Conservation (phyloP, 768 basidiomycete species). For the Boletus patriciae region DNA sequence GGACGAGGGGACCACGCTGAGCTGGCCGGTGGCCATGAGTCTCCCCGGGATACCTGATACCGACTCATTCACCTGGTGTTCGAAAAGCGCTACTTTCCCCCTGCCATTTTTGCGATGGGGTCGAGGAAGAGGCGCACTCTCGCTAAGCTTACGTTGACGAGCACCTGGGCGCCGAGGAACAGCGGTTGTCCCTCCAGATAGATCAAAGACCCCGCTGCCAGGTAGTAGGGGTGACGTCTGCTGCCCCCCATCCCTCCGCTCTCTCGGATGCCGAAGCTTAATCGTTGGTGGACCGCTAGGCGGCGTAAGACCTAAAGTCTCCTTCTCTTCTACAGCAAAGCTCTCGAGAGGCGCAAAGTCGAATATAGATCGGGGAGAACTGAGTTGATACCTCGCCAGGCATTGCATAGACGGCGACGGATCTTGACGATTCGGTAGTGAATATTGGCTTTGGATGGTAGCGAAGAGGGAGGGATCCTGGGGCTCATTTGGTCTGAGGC, state of each 20-base stretch:
- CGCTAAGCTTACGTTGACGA: slow-evolving; percentile 85
- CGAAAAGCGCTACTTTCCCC: slow-evolving; percentile 92
- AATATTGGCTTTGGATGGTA: slow-evolving; percentile 17
- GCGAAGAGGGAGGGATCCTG: slow-evolving; percentile 53
- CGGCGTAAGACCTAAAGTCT: slow-evolving; percentile 56
- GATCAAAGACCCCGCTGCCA: slow-evolving; percentile 8
- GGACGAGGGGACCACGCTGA: slow-evolving; percentile 42
- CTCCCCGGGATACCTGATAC: slow-evolving; percentile 48
- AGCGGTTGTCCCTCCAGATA: slow-evolving; percentile 9
- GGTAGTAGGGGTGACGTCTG: neutral
- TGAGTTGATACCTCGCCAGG: slow-evolving; percentile 70
- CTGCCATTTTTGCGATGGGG: slow-evolving; percentile 56
- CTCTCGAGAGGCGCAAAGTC: slow-evolving; percentile 77
- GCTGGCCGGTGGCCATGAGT: slow-evolving; percentile 29
- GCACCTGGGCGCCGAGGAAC: slow-evolving; percentile 32
- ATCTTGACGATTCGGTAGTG: slow-evolving; percentile 30
- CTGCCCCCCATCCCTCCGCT: slow-evolving; percentile 8
- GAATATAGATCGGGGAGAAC: slow-evolving; percentile 56
- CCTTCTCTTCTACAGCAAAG: slow-evolving; percentile 71
- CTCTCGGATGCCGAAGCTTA: slow-evolving; percentile 13
- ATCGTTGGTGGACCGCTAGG: slow-evolving; percentile 32
- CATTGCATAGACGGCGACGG: slow-evolving; percentile 38
- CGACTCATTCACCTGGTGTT: slow-evolving; percentile 51
- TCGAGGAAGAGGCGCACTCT: slow-evolving; percentile 71
- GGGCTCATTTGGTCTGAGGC: slow-evolving; percentile 40